Percentiles rank a stretch among this genome's conserved stretches.
phyloP scores from a whole-genome alignment of 495 filamentous ascomycete genomes.

The Penicillium bialowiezense region DNA sequence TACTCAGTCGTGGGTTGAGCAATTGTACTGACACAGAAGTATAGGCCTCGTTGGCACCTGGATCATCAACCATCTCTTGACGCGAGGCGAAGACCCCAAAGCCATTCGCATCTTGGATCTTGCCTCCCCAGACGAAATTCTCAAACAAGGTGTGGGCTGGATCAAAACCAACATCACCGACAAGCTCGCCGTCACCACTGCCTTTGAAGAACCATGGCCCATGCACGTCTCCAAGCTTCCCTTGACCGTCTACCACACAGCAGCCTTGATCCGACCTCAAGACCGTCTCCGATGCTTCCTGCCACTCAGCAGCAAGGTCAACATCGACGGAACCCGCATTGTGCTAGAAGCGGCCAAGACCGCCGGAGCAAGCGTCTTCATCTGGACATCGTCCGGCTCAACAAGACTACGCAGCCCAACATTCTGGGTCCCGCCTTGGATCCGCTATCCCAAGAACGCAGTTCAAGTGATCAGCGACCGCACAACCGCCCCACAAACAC shows the following conservation, averaged over 20 bases:
- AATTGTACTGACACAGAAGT: conserved; percentile 2
- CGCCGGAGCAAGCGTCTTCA: conserved; percentile 48
- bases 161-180: conserved; percentile 54
- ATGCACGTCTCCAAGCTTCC: conserved; percentile 39
- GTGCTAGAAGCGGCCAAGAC: conserved; percentile 46
- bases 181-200: conserved; percentile 36
- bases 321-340: conserved; percentile 51
- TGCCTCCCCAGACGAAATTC: conserved; percentile 36
- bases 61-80: conserved; percentile 52
- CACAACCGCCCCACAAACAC: conserved; percentile 39
- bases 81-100: conserved; percentile 50
- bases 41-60: conserved; percentile 55
- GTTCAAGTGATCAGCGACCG: conserved; percentile 49
- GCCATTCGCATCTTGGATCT: conserved; percentile 57
- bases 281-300: conserved; percentile 49
- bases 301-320: conserved; percentile 47
- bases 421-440: conserved; percentile 52
- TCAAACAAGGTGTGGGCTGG: conserved; percentile 41
- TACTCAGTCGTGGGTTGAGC: background rate
- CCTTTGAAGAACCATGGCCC: conserved; percentile 53
- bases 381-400: conserved; percentile 57
- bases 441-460: conserved; percentile 31
- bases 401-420: conserved; percentile 36
- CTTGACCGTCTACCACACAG: conserved; percentile 58
- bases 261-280: conserved; percentile 47